Evolutionary conservation across 1,284 basidiomycete species (phyloP).

Genomic region (Meripilus lineatus): DNA sequence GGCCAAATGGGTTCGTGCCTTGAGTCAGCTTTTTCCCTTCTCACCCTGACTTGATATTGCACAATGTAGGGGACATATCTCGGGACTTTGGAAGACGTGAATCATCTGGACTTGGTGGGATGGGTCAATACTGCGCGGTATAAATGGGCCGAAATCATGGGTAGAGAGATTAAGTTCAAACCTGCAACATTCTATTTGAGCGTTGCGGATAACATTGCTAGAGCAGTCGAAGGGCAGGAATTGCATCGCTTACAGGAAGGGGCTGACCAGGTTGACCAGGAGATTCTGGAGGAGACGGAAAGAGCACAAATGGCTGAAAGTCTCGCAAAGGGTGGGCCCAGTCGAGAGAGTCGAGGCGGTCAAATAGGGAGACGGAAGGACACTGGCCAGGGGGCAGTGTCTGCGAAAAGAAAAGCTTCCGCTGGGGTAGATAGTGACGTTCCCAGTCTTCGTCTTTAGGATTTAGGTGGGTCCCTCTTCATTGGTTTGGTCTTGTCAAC

Average conservation of each 20-base stretch:
- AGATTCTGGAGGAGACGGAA: constrained; percentile 22
- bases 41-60: constrained; percentile 6
- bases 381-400: too few species aligned
- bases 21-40: not conserved
- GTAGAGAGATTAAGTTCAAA: constrained; percentile 85
- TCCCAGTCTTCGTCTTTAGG: too few species aligned
- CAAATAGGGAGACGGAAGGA: too few species aligned
- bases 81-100: constrained; percentile 86
- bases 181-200: constrained; percentile 87
- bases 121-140: constrained; percentile 82
- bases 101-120: constrained; percentile 86
- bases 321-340: constrained; percentile 19
- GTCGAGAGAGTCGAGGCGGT: too few species aligned
- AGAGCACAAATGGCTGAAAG: constrained; percentile 29
- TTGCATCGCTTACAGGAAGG: constrained; percentile 4
- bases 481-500: too few species aligned
- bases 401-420: too few species aligned
- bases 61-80: constrained; percentile 65
- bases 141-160: constrained; percentile 82
- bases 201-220: constrained; percentile 64
- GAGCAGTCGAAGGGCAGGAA: constrained; percentile 55
- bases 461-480: too few species aligned
- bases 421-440: too few species aligned
- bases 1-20: constrained; percentile 68
- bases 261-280: constrained; percentile 9